Conservation (phyloP, 2,329 filamentous ascomycete species). For the Xylariaceae sp. region DNA sequence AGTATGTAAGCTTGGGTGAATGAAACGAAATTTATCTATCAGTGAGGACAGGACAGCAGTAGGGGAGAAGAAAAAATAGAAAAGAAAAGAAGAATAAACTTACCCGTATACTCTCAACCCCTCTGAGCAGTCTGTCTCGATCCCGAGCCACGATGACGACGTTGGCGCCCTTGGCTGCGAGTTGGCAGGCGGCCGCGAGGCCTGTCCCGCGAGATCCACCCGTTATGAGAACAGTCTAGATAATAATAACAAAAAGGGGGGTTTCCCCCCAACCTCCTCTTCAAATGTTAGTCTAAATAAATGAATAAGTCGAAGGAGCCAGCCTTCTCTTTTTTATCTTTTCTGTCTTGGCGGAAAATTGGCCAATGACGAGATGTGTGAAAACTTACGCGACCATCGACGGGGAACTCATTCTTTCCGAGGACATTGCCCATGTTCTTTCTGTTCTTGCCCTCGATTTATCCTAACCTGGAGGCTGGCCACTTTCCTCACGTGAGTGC, state of each 20-base stretch:
- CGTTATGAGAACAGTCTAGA: constrained; percentile 63
- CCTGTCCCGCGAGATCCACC: constrained; percentile 69
- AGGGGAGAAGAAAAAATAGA: neutral
- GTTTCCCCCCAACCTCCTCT: too few species aligned
- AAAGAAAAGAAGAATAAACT: constrained; percentile 1
- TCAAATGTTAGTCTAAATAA: too few species aligned
- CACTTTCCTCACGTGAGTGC: too few species aligned
- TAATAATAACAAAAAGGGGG: too few species aligned
- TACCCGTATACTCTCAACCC: constrained; percentile 51
- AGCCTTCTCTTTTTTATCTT: neutral
- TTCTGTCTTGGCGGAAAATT: too few species aligned
- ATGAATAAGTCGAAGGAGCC: too few species aligned
- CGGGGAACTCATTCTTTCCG: constrained; percentile 50
- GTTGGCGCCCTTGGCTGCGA: constrained; percentile 61
- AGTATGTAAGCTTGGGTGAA: neutral
- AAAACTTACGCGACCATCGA: constrained; percentile 51
- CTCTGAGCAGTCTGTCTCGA: constrained; percentile 50
- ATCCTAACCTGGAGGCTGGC: too few species aligned
- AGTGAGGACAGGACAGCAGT: constrained; percentile 1
- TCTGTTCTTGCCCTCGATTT: too few species aligned
- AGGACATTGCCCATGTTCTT: constrained; percentile 16
- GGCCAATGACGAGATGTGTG: too few species aligned
- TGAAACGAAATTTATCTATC: too few species aligned
- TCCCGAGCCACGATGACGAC: constrained; percentile 63
- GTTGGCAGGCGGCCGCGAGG: constrained; percentile 52